Conservation (phyloP, 2,329 filamentous ascomycete species). For the Domatiomyces globalis region DNA sequence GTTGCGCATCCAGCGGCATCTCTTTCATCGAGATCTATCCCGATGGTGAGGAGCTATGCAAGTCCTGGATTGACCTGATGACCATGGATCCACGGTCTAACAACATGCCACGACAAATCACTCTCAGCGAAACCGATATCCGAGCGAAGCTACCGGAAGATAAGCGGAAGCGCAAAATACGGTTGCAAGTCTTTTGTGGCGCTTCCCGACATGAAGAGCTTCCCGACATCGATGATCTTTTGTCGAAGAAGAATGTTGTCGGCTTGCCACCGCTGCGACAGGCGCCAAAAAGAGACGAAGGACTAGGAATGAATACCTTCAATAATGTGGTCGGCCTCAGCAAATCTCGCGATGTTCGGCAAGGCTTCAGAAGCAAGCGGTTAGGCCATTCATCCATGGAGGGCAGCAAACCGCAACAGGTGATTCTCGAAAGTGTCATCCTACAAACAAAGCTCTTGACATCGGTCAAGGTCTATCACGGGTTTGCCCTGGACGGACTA, state of each 20-base stretch:
- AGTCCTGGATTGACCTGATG: conserved; percentile 66
- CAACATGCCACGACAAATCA: conserved; percentile 54
- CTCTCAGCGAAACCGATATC: conserved; percentile 60
- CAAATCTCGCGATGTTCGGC: conserved; percentile 31
- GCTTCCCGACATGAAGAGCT: conserved; percentile 61
- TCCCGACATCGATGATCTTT: conserved; percentile 58
- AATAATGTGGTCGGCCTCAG: conserved; percentile 12
- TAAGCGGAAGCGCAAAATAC: conserved; percentile 56
- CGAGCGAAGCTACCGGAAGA: conserved; percentile 56
- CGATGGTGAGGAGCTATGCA: conserved; percentile 69
- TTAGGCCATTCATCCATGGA: conserved; percentile 60
- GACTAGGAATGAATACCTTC: conserved; percentile 16
- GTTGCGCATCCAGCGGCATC: conserved; percentile 68
- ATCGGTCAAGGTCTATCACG: conserved; percentile 62
- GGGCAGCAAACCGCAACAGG: conserved; percentile 53
- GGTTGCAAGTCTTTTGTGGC: conserved; percentile 60
- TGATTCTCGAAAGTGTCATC: conserved; percentile 57
- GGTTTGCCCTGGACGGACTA: conserved; percentile 63
- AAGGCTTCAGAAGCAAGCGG: conserved; percentile 61
- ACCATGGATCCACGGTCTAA: conserved; percentile 42
- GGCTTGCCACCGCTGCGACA: conserved; percentile 53
- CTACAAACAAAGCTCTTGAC: conserved; percentile 60
- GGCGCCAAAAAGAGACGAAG: conserved; percentile 17
- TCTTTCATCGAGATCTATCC: conserved; percentile 71
- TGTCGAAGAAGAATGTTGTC: conserved; percentile 56